Base-by-base conservation (phyloP, 257 asterid genomes). In the Gentiana straminea region DNA sequence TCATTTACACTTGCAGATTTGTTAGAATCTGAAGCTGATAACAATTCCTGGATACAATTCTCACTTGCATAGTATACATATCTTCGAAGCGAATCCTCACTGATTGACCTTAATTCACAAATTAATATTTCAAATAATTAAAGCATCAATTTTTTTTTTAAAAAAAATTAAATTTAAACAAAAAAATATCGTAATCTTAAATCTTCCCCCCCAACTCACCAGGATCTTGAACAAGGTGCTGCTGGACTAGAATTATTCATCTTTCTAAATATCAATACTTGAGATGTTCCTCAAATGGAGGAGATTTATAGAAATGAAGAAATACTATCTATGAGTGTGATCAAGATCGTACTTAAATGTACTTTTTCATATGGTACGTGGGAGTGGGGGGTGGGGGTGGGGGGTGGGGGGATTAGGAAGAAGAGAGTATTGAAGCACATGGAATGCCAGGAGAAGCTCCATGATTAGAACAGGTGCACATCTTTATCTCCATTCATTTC, bases 1-100 rank as follows among this genome's bases (percentile, higher is more conserved):
- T 76, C 95, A 1, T 49, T 11, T 1, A 52, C 4, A 61, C 51
- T 67, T 59, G 74, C 81, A 33, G 48, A 69, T 67, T 63, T 73
- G 63, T 76, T 70, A 44, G 86, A 77, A 45, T 84, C 95, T 3
- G 94, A 86, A 36, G 95, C 95, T 32, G 95, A 86, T 8, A 89
- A 83, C 45, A 89, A 51, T 9, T 89, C 97, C 33, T 89, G 97
- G 10, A 89, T 89, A 78, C 95, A 89, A 10, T 77, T 89, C 66
- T 89, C 97, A 64, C 97, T 89, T 0, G 97, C 97, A 43, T 80
- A 77, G 70, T 73, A 80, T 47, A 89, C 97, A 47, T 81, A 89
- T 61, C 97, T 80, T 49, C 94, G 71, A 68, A 89, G 63, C 0
- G 97, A 89, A 41, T 89, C 97, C 77, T 89, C 97, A 58, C 97